A percentile compares a stretch with the other conserved stretches of the same genome.
These are phyloP conservation scores for Melocanna baccifera DNA, from an alignment of 176 grass and related monocot genomes.

Conservation along the genomic window DNA sequence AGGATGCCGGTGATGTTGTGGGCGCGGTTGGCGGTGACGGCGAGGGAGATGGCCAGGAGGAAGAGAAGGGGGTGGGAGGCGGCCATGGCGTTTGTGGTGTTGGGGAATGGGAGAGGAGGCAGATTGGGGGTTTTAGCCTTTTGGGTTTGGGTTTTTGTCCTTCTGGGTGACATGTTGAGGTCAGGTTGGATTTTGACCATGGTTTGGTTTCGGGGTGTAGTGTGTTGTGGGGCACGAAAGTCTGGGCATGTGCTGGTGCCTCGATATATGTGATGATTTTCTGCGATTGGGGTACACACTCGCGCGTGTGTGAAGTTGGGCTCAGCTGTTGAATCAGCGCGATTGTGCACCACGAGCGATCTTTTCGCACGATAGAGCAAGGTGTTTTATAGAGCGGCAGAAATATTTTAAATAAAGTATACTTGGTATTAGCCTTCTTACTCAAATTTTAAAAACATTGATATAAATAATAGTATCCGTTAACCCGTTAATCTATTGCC, in stretches of 20 bases:
- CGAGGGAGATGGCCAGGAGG: neutral
- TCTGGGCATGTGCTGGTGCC: neutral
- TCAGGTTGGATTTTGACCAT: constrained; percentile 32
- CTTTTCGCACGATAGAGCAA: no score
- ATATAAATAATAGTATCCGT: no score
- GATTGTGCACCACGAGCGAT: no score
- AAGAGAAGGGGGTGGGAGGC: constrained; percentile 26
- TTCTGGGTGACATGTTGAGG: neutral
- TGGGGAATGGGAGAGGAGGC: neutral
- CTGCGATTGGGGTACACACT: neutral
- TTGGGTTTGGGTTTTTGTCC: constrained; percentile 19
- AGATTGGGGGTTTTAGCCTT: constrained; percentile 25
- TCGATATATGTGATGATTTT: constrained; percentile 37
- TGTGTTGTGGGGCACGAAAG: constrained; percentile 7
- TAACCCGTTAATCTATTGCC: no score
- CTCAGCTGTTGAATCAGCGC: neutral
- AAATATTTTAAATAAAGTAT: no score
- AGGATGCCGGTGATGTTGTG: constrained; percentile 94
- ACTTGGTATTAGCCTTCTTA: no score
- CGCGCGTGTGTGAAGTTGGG: neutral
- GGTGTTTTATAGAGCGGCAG: no score
- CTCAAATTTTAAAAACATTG: no score
- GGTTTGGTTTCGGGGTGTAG: constrained; percentile 31
- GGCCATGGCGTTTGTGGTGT: constrained; percentile 11
- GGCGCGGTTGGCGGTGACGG: neutral